phyloP scores from a whole-genome alignment of 306 rosid species.

The Castanea sativa region DNA sequence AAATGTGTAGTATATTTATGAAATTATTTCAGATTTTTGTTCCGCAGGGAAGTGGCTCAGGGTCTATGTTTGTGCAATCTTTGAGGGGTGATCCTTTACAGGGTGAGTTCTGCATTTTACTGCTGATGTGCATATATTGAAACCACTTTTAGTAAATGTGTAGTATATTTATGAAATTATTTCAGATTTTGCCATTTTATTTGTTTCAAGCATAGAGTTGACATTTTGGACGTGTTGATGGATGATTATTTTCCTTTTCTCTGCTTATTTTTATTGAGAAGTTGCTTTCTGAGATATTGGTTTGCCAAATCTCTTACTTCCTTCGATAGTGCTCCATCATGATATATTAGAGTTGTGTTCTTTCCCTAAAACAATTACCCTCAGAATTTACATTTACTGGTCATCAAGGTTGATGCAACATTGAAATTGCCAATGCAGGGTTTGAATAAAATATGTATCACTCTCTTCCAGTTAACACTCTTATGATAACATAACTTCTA shows the following conservation, averaged over 20 bases:
- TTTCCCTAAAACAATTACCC: neutral
- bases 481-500: neutral
- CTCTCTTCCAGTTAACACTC: neutral
- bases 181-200: neutral
- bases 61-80: slow-evolving; percentile 10
- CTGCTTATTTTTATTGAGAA: no score
- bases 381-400: neutral
- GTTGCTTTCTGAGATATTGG: neutral
- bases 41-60: no score
- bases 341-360: neutral
- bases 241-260: neutral
- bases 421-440: neutral
- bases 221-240: neutral
- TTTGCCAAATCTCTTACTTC: neutral
- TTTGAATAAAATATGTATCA: neutral
- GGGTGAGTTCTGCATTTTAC: slow-evolving; percentile 49
- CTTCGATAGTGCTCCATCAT: neutral
- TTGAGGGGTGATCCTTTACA: slow-evolving; percentile 86
- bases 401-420: neutral
- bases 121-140: neutral
- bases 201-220: neutral
- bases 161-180: neutral
- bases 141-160: slow-evolving; percentile 13
- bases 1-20: neutral
- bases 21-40: neutral